Conservation (phyloP, 169 alveolate genomes). For the Perkinsus olseni region DNA sequence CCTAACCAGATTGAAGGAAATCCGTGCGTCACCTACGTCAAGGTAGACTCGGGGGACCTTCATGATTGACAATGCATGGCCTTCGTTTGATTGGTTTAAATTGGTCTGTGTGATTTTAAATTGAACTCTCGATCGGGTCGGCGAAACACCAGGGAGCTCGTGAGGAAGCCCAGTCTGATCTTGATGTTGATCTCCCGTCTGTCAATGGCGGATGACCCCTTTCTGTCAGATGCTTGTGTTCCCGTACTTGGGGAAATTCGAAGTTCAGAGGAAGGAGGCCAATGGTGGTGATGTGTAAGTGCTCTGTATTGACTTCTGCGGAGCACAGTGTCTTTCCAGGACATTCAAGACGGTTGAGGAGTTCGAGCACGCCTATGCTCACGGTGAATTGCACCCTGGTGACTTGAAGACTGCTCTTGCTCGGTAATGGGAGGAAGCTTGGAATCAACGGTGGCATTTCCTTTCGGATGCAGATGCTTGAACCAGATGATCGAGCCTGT, state of each 20-base stretch:
- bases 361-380: constrained; percentile 70
- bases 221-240: constrained; percentile 73
- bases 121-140: too few species aligned
- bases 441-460: too few species aligned
- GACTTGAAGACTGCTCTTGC: constrained; percentile 87
- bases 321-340: not conserved
- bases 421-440: not conserved
- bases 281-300: not conserved
- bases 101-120: too few species aligned
- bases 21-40: constrained; percentile 88
- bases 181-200: too few species aligned
- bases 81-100: too few species aligned
- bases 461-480: constrained; percentile 23
- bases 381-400: constrained; percentile 86
- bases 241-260: constrained; percentile 27
- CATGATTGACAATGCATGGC: too few species aligned
- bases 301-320: not conserved
- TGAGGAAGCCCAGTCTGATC: too few species aligned
- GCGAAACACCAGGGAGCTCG: too few species aligned
- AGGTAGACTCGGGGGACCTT: constrained; percentile 20
- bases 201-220: constrained; percentile 49
- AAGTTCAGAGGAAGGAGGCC: constrained; percentile 21
- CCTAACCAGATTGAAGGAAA: constrained; percentile 76
- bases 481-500: constrained; percentile 91
- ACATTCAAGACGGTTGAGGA: constrained; percentile 54